A percentile compares a stretch with the other conserved stretches of the same genome.
Evolutionary conservation across 495 filamentous ascomycete genomes (phyloP).

Genomic region (Chaetomium cochliodes): DNA sequence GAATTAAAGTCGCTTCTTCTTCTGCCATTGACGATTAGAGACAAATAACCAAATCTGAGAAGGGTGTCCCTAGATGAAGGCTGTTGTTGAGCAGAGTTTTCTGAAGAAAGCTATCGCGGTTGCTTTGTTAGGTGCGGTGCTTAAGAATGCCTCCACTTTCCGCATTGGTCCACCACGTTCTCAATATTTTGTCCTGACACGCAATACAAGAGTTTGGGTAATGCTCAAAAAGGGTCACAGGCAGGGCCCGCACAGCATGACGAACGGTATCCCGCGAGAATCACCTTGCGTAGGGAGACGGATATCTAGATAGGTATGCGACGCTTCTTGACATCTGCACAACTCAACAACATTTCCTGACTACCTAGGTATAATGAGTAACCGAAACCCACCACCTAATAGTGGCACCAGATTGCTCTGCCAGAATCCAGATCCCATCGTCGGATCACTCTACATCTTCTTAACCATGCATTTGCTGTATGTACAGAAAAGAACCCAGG

Average conservation of each 20-base stretch:
- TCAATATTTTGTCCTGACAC: too few relatives aligned
- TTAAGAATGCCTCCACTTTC: constrained; percentile 2
- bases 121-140: constrained; percentile 22
- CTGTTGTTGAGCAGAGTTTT: not conserved
- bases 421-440: not conserved
- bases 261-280: too few relatives aligned
- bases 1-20: constrained; percentile 23
- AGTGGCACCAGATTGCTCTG: constrained; percentile 14
- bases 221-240: too few relatives aligned
- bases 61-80: not conserved
- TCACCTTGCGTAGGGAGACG: too few relatives aligned
- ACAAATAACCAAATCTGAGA: not conserved
- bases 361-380: not conserved
- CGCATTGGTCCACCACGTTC: constrained; percentile 16
- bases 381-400: not conserved
- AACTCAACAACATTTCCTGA: not conserved
- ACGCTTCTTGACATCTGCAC: too few relatives aligned
- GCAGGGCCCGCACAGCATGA: too few relatives aligned
- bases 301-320: too few relatives aligned
- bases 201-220: not conserved
- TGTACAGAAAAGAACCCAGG: not conserved
- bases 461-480: not conserved
- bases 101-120: not conserved
- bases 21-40: constrained; percentile 14
- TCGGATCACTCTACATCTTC: not conserved